Percentiles rank a stretch among this genome's conserved stretches.
Evolutionary conservation across 2,329 filamentous ascomycete genomes (phyloP).

Genomic region (Lanzia echinophila): DNA sequence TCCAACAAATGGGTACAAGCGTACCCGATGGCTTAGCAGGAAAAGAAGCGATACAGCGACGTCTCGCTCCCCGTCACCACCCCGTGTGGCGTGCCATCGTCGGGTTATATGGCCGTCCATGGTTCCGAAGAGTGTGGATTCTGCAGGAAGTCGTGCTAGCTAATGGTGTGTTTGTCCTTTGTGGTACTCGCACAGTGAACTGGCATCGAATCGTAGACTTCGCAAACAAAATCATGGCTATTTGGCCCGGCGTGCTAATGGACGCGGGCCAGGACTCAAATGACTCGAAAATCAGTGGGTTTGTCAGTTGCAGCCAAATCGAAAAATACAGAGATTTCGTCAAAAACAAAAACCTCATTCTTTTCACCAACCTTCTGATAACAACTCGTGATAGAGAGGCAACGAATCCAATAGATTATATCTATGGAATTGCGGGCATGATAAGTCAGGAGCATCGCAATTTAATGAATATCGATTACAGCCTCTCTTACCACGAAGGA

Average conservation of each 20-base stretch:
- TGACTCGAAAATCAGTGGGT: not conserved
- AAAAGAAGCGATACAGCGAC: too few species aligned
- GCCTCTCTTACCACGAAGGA: not conserved
- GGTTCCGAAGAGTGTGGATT: slow-evolving; percentile 6
- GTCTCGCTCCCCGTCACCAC: not conserved
- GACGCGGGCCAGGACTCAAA: too few species aligned
- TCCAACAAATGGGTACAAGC: too few species aligned
- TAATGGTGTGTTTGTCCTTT: not conserved
- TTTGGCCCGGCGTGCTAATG: not conserved
- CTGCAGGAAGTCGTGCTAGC: slow-evolving; percentile 7
- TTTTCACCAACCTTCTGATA: not conserved
- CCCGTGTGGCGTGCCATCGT: not conserved
- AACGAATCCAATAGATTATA: not conserved
- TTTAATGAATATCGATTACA: not conserved
- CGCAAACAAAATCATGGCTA: not conserved
- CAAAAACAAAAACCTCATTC: not conserved
- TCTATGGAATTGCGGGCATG: slow-evolving; percentile 5
- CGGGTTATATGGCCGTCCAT: not conserved
- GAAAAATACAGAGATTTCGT: not conserved
- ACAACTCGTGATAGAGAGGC: not conserved
- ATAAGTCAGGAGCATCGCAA: not conserved
- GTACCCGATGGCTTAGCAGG: too few species aligned
- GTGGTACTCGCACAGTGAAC: not conserved
- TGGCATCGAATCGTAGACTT: not conserved
- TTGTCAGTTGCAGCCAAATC: not conserved